phyloP scores from a whole-genome alignment of 495 filamentous ascomycete genomes.

The Xylaria grammica region DNA sequence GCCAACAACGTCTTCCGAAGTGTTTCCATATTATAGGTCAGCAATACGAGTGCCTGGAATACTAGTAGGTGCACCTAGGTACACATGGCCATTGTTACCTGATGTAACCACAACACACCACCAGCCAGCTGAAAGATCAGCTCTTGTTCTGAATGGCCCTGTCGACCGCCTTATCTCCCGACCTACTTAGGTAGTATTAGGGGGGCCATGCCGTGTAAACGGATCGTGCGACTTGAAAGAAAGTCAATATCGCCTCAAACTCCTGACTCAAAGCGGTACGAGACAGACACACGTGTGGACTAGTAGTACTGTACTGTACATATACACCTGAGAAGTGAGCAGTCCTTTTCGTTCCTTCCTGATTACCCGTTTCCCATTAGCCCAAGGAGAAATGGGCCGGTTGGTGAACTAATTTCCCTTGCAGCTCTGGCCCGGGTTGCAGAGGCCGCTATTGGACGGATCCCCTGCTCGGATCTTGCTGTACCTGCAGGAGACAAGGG shows the following conservation, averaged over 20 bases:
- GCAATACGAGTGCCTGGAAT: background rate
- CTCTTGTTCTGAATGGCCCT: background rate
- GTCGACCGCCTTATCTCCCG: background rate
- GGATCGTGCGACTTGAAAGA: background rate
- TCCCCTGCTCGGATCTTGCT: constrained; percentile 18
- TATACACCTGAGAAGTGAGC: background rate
- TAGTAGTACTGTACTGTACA: too few species aligned
- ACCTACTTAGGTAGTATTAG: too few species aligned
- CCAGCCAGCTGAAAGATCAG: background rate
- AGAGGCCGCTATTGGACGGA: background rate
- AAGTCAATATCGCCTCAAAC: background rate
- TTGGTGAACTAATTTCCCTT: constrained; percentile 21
- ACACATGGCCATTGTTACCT: background rate
- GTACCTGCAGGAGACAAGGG: constrained; percentile 15
- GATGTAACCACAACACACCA: background rate
- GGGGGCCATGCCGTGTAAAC: background rate
- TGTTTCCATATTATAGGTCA: constrained; percentile 1
- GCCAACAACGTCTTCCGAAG: background rate
- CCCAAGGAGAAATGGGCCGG: background rate
- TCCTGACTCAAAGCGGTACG: background rate
- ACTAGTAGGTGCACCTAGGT: background rate
- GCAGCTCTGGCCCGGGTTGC: background rate
- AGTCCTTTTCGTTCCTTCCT: background rate
- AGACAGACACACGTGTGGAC: too few species aligned
- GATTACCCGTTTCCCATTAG: background rate